Evolutionary conservation across 1,284 basidiomycete genomes (phyloP), one percentile per base, ranked within the genome.

Genomic region (Ceratobasidium sp.): DNA sequence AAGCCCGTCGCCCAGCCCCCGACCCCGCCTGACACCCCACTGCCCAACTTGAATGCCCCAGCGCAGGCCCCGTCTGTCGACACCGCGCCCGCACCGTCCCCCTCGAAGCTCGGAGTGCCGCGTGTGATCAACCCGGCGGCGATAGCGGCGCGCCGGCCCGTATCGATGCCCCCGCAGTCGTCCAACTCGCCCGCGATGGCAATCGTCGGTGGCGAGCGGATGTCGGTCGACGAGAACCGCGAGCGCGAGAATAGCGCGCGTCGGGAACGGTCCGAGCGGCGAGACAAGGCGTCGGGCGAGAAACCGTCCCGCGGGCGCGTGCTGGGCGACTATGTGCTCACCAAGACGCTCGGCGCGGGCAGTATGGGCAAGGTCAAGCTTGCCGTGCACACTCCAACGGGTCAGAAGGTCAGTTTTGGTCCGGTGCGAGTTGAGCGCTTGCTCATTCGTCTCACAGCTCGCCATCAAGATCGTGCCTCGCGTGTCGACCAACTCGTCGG

Each of bases 281-380:
- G 63, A 29, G 63, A 65, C 13, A 65, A 65, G 63, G 46, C 46
- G 16, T 68, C 24, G 51, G 61, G 56, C 41, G 58, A 58, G 31
- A 56, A 59, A 34, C 41, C 76, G 79, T 51, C n/a, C 7, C 54
- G 56, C 7, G 61, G 78, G 56, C 80, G 68, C 76, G 87, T 91
- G 78, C 85, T 99, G 14, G 96, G 97, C 51, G 95, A 98, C 81
- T 99, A 98, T 85, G 94, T 94, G 76, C 88, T 99, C 77, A 94
- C 94, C 79, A 98, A 98, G 87, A 98, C 97, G 2, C 87, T 99
- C 43, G 97, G 98, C 63, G 96, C 96, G 49, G 97, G 98, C 48
- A 96, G 94, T 82, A 99, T 99, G 96, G 98, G 97, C 78, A 98
- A 98, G 82, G 98, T 99, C 80, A 99, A 98, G 86, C 89, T 98